Evolutionary conservation across 371 early-diverging fungal genomes (phyloP).

Genomic region (Rhizopus sp.): DNA sequence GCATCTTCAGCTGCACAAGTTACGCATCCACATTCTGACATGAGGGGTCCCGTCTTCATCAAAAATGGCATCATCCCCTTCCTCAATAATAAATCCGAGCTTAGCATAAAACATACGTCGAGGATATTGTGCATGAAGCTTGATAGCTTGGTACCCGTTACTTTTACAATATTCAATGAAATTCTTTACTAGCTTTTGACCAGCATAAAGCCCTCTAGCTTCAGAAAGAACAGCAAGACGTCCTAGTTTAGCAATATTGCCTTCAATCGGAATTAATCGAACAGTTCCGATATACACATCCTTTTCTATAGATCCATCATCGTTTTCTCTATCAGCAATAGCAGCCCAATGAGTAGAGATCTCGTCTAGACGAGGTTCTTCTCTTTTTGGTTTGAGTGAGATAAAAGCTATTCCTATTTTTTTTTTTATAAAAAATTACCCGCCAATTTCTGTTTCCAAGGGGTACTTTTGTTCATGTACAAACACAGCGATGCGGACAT

Average conservation of each 20-base stretch:
- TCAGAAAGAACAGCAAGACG: slow-evolving; percentile 43
- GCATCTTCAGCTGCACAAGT: background rate
- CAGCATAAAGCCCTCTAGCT: slow-evolving; percentile 42
- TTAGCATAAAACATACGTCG: slow-evolving; percentile 47
- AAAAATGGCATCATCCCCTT: slow-evolving; percentile 38
- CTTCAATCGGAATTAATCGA: slow-evolving; percentile 16
- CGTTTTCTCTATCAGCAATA: slow-evolving; percentile 16
- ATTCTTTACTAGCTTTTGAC: slow-evolving; percentile 28
- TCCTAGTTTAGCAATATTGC: slow-evolving; percentile 34
- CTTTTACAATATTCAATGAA: slow-evolving; percentile 22
- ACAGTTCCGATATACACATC: slow-evolving; percentile 36
- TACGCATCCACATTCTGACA: slow-evolving; percentile 38
- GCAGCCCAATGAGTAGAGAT: slow-evolving; percentile 31
- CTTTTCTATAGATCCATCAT: slow-evolving; percentile 8
- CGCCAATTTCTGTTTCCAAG: slow-evolving; percentile 38
- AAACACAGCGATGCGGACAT: slow-evolving; percentile 45
- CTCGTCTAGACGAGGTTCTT: slow-evolving; percentile 18
- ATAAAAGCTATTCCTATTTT: background rate
- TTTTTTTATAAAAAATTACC: slow-evolving; percentile 27
- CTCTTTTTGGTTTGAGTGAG: background rate
- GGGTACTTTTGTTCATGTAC: slow-evolving; percentile 48
- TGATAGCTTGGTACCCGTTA: slow-evolving; percentile 21
- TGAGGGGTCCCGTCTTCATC: slow-evolving; percentile 49
- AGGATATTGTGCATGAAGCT: slow-evolving; percentile 40
- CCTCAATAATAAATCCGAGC: slow-evolving; percentile 38